Percentiles rank a stretch among this genome's conserved stretches.
phyloP scores from a whole-genome alignment of 768 basidiomycete species.

The Serendipita sp. region DNA sequence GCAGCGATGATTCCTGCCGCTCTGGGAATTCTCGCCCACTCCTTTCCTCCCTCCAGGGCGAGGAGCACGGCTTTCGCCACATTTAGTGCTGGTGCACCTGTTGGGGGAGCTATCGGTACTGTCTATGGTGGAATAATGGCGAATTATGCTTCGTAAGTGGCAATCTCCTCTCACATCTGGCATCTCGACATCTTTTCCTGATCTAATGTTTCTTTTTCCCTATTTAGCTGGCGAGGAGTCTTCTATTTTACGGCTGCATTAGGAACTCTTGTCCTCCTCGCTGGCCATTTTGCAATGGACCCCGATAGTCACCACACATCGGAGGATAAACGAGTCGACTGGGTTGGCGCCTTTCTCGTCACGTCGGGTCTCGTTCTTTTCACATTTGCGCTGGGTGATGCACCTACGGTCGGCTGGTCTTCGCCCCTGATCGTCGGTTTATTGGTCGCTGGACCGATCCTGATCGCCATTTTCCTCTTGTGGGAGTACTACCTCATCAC shows the following conservation, averaged over 20 bases:
- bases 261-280: slow-evolving; percentile 33
- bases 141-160: slow-evolving; percentile 29
- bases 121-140: slow-evolving; percentile 59
- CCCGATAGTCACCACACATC: slow-evolving; percentile 24
- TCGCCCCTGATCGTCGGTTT: slow-evolving; percentile 43
- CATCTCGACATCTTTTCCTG: too few species aligned
- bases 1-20: slow-evolving; percentile 63
- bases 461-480: slow-evolving; percentile 38
- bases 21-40: slow-evolving; percentile 63
- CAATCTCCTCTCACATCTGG: background rate
- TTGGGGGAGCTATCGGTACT: slow-evolving; percentile 60
- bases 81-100: slow-evolving; percentile 70
- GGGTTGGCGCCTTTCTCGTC: slow-evolving; percentile 54
- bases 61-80: slow-evolving; percentile 69
- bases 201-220: background rate
- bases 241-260: slow-evolving; percentile 49
- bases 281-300: slow-evolving; percentile 47
- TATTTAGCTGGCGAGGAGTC: slow-evolving; percentile 46
- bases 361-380: slow-evolving; percentile 54
- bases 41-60: slow-evolving; percentile 51
- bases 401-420: background rate
- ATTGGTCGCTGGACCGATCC: slow-evolving; percentile 42
- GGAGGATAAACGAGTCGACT: slow-evolving; percentile 39
- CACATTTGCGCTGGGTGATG: slow-evolving; percentile 59
- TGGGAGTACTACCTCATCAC: slow-evolving; percentile 45